Conservation (phyloP, 257 asterid genomes). For the Craterostigma plantagineum region DNA sequence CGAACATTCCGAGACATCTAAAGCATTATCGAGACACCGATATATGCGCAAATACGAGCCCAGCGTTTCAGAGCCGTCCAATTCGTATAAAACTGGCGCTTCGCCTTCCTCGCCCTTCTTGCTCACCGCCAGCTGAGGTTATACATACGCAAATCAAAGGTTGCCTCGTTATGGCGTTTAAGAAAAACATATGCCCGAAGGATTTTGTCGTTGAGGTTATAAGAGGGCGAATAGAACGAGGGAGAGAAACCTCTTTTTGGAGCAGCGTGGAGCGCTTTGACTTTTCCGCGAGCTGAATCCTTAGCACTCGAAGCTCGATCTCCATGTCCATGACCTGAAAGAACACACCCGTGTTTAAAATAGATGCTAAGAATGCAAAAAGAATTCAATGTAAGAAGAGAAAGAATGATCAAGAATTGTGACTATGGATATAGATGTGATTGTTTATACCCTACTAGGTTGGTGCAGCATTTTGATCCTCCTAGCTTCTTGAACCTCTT, state of each 20-base stretch:
- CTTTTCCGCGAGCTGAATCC: conserved; percentile 59
- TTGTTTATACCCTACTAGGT: conserved; percentile 89
- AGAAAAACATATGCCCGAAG: too few species aligned
- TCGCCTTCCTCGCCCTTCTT: conserved; percentile 34
- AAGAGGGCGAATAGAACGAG: too few species aligned
- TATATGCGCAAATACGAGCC: conserved; percentile 56
- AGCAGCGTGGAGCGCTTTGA: conserved; percentile 16
- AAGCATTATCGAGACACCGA: too few species aligned
- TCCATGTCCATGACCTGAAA: conserved; percentile 97
- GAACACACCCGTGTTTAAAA: conserved; percentile 5
- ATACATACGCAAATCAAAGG: too few species aligned
- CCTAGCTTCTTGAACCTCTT: conserved; percentile 96
- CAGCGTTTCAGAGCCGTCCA: conserved; percentile 64
- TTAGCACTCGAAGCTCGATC: conserved; percentile 78
- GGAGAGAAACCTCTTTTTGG: conserved; percentile 1
- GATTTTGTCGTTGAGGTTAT: too few species aligned
- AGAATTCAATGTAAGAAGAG: too few species aligned
- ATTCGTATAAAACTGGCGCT: conserved; percentile 29
- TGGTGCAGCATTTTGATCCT: conserved; percentile 97
- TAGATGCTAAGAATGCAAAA: too few species aligned
- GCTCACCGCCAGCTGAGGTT: conserved; percentile 47
- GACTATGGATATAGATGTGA: too few species aligned
- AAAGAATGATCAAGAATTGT: background rate
- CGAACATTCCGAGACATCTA: too few species aligned
- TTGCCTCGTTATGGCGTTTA: too few species aligned